Conservation (phyloP, 2,329 filamentous ascomycete genomes). For the Diaporthe ilicicola region DNA sequence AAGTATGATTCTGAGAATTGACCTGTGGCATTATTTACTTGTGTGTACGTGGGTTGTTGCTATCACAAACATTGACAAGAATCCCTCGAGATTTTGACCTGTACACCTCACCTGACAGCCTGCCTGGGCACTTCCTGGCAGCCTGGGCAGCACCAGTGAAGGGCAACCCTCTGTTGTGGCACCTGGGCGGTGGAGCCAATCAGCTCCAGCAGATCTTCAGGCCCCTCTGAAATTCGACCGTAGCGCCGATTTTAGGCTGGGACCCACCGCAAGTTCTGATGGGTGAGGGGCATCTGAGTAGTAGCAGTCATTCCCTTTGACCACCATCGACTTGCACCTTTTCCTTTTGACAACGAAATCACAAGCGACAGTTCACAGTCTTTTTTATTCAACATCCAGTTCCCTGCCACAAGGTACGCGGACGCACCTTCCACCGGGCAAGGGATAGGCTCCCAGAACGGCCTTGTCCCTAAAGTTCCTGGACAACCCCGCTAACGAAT, state of each 20-base stretch:
- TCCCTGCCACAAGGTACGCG: slow-evolving; percentile 24
- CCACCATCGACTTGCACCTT: background rate
- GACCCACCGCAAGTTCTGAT: slow-evolving; percentile 33
- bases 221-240: slow-evolving; percentile 13
- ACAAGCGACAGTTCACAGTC: slow-evolving; percentile 13
- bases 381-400: background rate
- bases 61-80: background rate
- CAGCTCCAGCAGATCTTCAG: slow-evolving; percentile 23
- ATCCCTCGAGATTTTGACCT: background rate
- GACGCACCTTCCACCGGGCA: background rate
- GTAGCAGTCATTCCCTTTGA: slow-evolving; percentile 23
- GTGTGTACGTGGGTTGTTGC: background rate
- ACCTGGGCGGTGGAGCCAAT: slow-evolving; percentile 2
- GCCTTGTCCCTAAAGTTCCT: background rate
- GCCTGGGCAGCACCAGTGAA: background rate
- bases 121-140: background rate
- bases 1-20: background rate
- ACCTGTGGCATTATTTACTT: background rate
- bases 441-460: background rate
- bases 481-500: slow-evolving; percentile 29
- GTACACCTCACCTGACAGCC: background rate
- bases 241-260: slow-evolving; percentile 21
- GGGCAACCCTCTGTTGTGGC: background rate
- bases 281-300: slow-evolving; percentile 30
- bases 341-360: slow-evolving; percentile 20